Evolutionary conservation across 805 yeast genomes (phyloP).

Genomic region (Kodamaea restingae): DNA sequence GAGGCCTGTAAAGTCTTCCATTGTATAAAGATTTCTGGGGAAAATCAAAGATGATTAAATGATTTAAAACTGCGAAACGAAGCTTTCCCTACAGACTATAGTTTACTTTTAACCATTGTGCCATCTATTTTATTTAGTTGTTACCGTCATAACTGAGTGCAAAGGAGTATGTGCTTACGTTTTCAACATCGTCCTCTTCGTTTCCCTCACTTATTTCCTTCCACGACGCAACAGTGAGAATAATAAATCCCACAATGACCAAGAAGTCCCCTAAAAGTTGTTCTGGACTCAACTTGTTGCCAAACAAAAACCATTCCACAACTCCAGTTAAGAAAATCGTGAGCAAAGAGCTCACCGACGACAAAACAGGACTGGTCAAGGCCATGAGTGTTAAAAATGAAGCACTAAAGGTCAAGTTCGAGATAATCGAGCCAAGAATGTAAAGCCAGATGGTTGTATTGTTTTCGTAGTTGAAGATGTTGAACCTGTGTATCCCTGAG

Average conservation of each 20-base stretch:
- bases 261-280: constrained; percentile 68
- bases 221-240: constrained; percentile 66
- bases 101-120: neutral
- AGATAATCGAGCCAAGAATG: constrained; percentile 50
- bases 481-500: constrained; percentile 54
- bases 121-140: constrained; percentile 1
- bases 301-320: constrained; percentile 68
- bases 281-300: constrained; percentile 47
- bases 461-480: constrained; percentile 45
- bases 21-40: constrained; percentile 2
- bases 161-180: constrained; percentile 39
- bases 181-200: constrained; percentile 43
- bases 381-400: constrained; percentile 76
- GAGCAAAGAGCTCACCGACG: constrained; percentile 63
- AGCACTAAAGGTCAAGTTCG: constrained; percentile 67
- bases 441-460: constrained; percentile 39
- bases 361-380: constrained; percentile 78
- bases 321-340: constrained; percentile 79
- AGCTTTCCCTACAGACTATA: neutral
- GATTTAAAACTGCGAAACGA: neutral
- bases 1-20: constrained; percentile 21
- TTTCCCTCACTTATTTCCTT: constrained; percentile 52
- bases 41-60: neutral
- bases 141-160: constrained; percentile 28
- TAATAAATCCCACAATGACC: constrained; percentile 63